A percentile compares a stretch with the other conserved stretches of the same genome.
Conservation (phyloP, 2,329 filamentous ascomycete genomes). For the Diaporthe australafricana region DNA sequence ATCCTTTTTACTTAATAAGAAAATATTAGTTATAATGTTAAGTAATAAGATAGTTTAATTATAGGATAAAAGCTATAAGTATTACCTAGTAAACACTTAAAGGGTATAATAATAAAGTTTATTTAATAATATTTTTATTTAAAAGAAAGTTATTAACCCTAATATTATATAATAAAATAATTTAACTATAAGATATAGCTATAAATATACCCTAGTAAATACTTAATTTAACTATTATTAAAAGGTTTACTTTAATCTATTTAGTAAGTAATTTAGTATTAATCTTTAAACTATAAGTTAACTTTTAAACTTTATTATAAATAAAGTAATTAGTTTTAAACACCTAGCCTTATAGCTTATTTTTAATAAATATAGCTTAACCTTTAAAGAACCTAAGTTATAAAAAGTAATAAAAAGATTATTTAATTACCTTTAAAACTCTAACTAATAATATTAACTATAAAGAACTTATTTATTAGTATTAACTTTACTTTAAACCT, state of each 20-base stretch:
- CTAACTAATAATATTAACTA: not conserved
- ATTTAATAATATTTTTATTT: too few relatives aligned
- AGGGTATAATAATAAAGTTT: too few relatives aligned
- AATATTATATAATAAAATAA: too few relatives aligned
- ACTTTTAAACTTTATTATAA: not conserved
- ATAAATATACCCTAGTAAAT: too few relatives aligned
- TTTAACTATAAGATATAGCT: too few relatives aligned
- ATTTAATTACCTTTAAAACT: not conserved
- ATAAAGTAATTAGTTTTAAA: not conserved
- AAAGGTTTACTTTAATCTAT: not conserved
- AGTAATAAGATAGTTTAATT: too few relatives aligned
- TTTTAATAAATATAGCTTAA: not conserved
- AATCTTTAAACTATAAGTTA: not conserved
- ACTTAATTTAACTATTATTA: too few relatives aligned
- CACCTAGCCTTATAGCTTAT: not conserved
- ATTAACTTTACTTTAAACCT: not conserved
- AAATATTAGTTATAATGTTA: too few relatives aligned
- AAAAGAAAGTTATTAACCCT: too few relatives aligned
- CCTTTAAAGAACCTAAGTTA: not conserved
- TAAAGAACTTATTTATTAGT: not conserved
- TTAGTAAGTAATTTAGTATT: not conserved
- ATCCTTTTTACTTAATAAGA: too few relatives aligned
- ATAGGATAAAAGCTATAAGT: too few relatives aligned
- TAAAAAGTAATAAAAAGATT: not conserved
- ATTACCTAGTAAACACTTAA: too few relatives aligned